These are phyloP conservation scores for Tylopilus sp. DNA, from an alignment of 768 basidiomycete species.

Conservation along the genomic window DNA sequence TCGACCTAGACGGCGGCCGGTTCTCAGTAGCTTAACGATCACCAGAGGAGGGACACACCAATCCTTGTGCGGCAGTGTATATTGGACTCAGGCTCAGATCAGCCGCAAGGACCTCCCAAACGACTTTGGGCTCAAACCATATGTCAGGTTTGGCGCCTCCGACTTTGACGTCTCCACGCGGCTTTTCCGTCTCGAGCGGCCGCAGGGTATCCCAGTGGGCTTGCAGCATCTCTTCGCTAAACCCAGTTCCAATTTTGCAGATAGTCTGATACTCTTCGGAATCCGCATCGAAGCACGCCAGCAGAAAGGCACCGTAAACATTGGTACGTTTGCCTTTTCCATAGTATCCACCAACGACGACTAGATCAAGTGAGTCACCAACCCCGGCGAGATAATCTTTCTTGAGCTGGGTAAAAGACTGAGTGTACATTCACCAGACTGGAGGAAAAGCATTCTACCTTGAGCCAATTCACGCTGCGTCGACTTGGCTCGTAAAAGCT, in stretches of 20 bases:
- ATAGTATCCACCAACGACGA: slow-evolving; percentile 96
- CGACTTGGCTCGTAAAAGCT: slow-evolving; percentile 95
- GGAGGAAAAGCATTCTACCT: slow-evolving; percentile 48
- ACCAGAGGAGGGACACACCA: slow-evolving; percentile 47
- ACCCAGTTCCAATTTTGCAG: slow-evolving; percentile 99
- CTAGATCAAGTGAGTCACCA: slow-evolving; percentile 95
- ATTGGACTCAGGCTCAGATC: slow-evolving; percentile 96
- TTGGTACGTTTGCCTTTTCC: slow-evolving; percentile 98
- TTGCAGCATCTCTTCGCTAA: slow-evolving; percentile 87
- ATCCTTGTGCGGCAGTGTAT: slow-evolving; percentile 90
- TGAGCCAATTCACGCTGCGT: slow-evolving; percentile 96
- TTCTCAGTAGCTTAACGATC: slow-evolving; percentile 1
- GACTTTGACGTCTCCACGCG: slow-evolving; percentile 79
- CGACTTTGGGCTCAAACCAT: slow-evolving; percentile 96
- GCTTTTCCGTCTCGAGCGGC: slow-evolving; percentile 66
- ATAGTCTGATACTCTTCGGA: slow-evolving; percentile 95
- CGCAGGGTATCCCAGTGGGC: slow-evolving; percentile 78
- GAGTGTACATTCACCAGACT: background rate
- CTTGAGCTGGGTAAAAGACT: slow-evolving; percentile 64
- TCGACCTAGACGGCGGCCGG: slow-evolving; percentile 55
- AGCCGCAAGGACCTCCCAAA: slow-evolving; percentile 98
- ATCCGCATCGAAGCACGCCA: slow-evolving; percentile 95
- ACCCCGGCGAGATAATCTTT: slow-evolving; percentile 97
- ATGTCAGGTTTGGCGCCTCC: slow-evolving; percentile 96
- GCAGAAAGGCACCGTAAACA: slow-evolving; percentile 95